phyloP scores from a whole-genome alignment of 257 asterid genomes.

The Henckelia pumila region DNA sequence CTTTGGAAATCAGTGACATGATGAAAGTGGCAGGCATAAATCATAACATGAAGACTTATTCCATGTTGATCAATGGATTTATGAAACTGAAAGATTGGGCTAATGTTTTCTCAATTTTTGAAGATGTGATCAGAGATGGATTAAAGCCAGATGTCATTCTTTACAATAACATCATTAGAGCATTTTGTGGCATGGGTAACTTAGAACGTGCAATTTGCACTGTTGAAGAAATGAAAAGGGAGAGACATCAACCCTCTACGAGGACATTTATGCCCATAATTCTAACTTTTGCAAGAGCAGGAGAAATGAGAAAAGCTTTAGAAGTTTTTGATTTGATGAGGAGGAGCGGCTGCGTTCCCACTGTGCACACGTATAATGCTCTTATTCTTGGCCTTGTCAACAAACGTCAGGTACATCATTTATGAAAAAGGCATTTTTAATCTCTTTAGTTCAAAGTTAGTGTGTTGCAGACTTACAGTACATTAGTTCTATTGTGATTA shows the following conservation, averaged over 20 bases:
- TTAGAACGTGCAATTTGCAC: constrained; percentile 85
- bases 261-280: constrained; percentile 94
- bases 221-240: constrained; percentile 83
- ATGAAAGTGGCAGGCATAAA: constrained; percentile 73
- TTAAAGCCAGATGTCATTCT: constrained; percentile 87
- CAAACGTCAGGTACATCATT: constrained; percentile 65
- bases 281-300: constrained; percentile 75
- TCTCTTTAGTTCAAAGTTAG: constrained; percentile 7
- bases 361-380: constrained; percentile 83
- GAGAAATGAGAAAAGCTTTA: constrained; percentile 68
- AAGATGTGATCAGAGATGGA: constrained; percentile 78
- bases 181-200: constrained; percentile 96
- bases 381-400: constrained; percentile 88
- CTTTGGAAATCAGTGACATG: constrained; percentile 73
- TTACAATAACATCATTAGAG: constrained; percentile 76
- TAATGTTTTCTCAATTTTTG: constrained; percentile 91
- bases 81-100: constrained; percentile 85
- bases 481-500: background rate
- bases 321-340: constrained; percentile 79
- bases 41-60: constrained; percentile 93
- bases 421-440: background rate
- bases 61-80: constrained; percentile 95
- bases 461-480: background rate
- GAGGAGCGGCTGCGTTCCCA: constrained; percentile 86
- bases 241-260: constrained; percentile 69